Evolutionary conservation across 78 protist genomes (phyloP), one percentile per base, ranked within the genome.

Genomic region (Creolimax fragrantissima): DNA sequence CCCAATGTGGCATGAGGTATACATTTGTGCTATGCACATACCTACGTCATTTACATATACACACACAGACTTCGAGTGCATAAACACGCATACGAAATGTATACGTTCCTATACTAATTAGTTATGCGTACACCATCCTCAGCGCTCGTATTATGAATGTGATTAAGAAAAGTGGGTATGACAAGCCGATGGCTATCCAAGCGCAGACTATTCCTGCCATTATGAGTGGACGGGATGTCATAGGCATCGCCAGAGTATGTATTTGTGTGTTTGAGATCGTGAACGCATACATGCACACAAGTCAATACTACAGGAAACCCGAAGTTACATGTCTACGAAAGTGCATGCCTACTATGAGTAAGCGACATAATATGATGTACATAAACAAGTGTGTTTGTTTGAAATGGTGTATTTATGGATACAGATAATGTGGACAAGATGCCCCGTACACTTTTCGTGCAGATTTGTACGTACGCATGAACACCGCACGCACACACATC

Each of bases 161-260:
- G 17, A 7, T 97, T 0, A 44, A 92, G 66, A 81, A 67, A 39
- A 5, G 32, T 35, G 47, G 93, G 11, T 98, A 67, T 44, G 95
- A 92, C 37, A 83, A 43, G 58, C 99, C 99, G 6, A 97, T 98
- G 6, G 94, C 99, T 7, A 96, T 98, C 81, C 99, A 98, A 66
- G 89, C 95, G 32, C 98, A 96, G 44, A 96, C 97, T 3, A 91
- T 98, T 0, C 99, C 99, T 2, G 95, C 95, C 17, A 44, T 95
- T 37, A 95, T 98, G 97, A n/a, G 44, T 39, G 99, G 99, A 3
- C 92, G 99, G 11, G 98, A 98, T 90, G 3, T 98, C n/a, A 95
- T 98, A 42, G 99, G 97, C 43, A 92, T 92, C 35, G 95, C 95
- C 3, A 81, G 44, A 3, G 66, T 74, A 32, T 4, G 36, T 5